These are phyloP conservation scores for Setomelanomma holmii DNA, from an alignment of 2,329 filamentous ascomycete species.

Conservation along the genomic window DNA sequence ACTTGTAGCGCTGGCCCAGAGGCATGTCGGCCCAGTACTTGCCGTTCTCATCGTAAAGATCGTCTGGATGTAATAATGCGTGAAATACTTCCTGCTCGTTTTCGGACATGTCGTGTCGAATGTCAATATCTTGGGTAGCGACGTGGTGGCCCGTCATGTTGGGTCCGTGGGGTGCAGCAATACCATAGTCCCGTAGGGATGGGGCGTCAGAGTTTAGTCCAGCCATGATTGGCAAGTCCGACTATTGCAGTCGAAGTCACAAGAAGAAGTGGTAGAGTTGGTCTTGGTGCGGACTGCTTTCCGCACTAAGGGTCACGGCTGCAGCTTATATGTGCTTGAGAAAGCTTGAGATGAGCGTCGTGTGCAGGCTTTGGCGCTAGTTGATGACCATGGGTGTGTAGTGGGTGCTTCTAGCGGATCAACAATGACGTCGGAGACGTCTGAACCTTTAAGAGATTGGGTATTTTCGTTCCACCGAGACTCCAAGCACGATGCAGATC, in stretches of 20 bases:
- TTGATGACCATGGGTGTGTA: background rate
- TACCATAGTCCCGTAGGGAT: conserved; percentile 55
- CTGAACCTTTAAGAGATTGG: background rate
- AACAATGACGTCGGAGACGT: conserved; percentile 12
- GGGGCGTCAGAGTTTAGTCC: conserved; percentile 28
- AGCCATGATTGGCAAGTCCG: conserved; percentile 22
- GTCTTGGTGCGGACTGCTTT: background rate
- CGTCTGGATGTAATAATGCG: conserved; percentile 83
- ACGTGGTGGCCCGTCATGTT: conserved; percentile 54
- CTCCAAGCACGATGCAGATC: conserved; percentile 17
- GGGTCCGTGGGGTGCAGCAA: conserved; percentile 57
- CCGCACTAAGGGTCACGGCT: conserved; percentile 3
- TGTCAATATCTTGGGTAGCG: conserved; percentile 49
- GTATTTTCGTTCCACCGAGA: conserved; percentile 1
- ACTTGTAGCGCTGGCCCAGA: conserved; percentile 71
- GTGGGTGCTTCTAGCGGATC: conserved; percentile 2
- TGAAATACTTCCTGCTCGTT: conserved; percentile 73
- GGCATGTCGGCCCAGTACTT: conserved; percentile 93
- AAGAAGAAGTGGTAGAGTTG: background rate
- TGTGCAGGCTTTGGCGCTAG: conserved; percentile 1
- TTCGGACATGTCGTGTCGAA: conserved; percentile 59
- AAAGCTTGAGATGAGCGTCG: background rate
- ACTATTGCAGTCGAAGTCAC: conserved; percentile 3
- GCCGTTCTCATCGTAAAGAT: conserved; percentile 82
- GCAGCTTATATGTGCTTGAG: conserved; percentile 19